Percentiles rank a stretch among this genome's conserved stretches.
Evolutionary conservation across 2,329 filamentous ascomycete species (phyloP).

Genomic region (Xylaria sp.): DNA sequence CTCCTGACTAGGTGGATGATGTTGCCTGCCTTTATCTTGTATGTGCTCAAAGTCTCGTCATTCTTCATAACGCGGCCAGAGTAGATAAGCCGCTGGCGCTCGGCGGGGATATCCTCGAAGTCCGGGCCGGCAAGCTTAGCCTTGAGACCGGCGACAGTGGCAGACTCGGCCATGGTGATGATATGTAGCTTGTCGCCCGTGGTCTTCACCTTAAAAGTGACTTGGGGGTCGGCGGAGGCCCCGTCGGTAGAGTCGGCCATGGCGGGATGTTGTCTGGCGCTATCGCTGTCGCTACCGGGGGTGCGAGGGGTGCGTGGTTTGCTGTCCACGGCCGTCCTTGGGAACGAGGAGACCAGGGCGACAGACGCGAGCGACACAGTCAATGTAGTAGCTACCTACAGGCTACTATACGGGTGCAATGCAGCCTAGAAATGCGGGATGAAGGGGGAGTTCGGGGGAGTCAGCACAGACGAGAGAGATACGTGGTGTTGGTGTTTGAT

Average conservation of each 20-base stretch:
- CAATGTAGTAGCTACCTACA: not conserved
- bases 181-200: constrained; percentile 87
- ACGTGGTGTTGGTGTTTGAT: not conserved
- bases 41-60: constrained; percentile 81
- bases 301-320: constrained; percentile 12
- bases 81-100: constrained; percentile 95
- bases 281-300: not conserved
- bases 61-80: constrained; percentile 97
- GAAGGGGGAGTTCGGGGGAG: not conserved
- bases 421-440: not conserved
- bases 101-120: constrained; percentile 85
- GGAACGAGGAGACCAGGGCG: not conserved
- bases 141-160: constrained; percentile 87
- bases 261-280: constrained; percentile 36
- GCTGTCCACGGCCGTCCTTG: constrained; percentile 1
- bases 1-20: constrained; percentile 97
- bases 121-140: constrained; percentile 82
- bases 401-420: not conserved
- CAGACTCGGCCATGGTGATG: constrained; percentile 80
- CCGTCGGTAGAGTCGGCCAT: constrained; percentile 74
- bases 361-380: not conserved
- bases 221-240: constrained; percentile 70
- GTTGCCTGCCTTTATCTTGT: constrained; percentile 96
- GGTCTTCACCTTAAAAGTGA: constrained; percentile 98
- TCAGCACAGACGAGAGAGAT: not conserved